Evolutionary conservation across 495 filamentous ascomycete species (phyloP).

Genomic region (Aspergillus asperescens): DNA sequence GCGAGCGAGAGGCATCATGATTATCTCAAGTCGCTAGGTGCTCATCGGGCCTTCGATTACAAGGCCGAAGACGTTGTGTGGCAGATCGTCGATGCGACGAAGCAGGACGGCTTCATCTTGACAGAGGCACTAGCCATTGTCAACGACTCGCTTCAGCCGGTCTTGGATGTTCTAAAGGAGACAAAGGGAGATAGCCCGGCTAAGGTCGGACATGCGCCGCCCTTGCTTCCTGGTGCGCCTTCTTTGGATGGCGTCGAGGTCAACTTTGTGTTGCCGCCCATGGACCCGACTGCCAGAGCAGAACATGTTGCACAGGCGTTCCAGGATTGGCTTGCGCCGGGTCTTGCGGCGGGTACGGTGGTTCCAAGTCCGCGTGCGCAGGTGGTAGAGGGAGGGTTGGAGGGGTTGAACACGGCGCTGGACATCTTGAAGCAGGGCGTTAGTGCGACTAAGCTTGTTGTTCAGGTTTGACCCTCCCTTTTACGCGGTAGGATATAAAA

Average conservation of each 20-base stretch:
- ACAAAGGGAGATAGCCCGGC: constrained; percentile 23
- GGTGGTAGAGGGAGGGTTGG: constrained; percentile 4
- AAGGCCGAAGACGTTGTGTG: constrained; percentile 31
- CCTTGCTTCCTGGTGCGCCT: constrained; percentile 22
- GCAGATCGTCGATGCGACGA: constrained; percentile 32
- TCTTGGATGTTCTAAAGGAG: constrained; percentile 28
- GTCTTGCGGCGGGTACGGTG: constrained; percentile 9
- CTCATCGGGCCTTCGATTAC: constrained; percentile 42
- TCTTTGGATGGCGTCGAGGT: constrained; percentile 28
- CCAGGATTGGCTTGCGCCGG: constrained; percentile 32
- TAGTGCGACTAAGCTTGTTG: constrained; percentile 9
- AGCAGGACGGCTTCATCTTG: constrained; percentile 30
- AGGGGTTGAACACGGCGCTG: constrained; percentile 9
- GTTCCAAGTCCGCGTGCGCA: constrained; percentile 5
- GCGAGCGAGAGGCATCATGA: constrained; percentile 41
- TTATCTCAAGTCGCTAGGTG: constrained; percentile 42
- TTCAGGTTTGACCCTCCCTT: constrained; percentile 7
- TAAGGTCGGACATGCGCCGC: constrained; percentile 26
- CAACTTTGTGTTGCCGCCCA: constrained; percentile 24
- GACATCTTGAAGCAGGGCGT: constrained; percentile 8
- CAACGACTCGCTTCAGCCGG: constrained; percentile 16
- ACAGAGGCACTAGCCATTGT: constrained; percentile 26
- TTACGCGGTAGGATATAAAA: too few relatives aligned
- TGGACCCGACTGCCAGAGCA: constrained; percentile 20
- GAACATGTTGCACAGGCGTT: constrained; percentile 31